Evolutionary conservation across 352 stramenopile genomes (phyloP).

Genomic region (Pythium guiyangense): DNA sequence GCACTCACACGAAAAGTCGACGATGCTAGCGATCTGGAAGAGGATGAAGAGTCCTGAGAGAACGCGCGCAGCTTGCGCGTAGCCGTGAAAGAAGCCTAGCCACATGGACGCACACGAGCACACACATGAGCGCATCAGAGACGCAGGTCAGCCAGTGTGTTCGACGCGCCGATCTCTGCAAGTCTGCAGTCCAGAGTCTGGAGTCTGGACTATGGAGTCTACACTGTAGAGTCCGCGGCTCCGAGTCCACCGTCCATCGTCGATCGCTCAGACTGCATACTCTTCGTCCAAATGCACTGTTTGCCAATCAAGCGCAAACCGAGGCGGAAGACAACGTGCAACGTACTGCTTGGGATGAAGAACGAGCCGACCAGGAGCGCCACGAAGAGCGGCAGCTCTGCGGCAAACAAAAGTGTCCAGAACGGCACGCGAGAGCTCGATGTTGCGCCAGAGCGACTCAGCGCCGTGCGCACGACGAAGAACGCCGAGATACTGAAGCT

Average conservation of each 20-base stretch:
- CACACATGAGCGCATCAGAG: too few relatives aligned
- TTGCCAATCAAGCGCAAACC: too few relatives aligned
- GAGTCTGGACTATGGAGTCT: too few relatives aligned
- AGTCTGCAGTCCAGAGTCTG: not conserved
- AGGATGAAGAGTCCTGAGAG: constrained; percentile 69
- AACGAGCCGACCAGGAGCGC: constrained; percentile 60
- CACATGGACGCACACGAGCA: not conserved
- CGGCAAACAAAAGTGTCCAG: constrained; percentile 20
- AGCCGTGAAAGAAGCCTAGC: constrained; percentile 63
- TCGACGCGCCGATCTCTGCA: not conserved
- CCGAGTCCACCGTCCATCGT: too few relatives aligned
- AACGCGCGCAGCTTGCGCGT: constrained; percentile 47
- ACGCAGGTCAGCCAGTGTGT: not conserved
- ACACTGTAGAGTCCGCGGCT: too few relatives aligned
- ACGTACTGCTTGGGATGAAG: constrained; percentile 63
- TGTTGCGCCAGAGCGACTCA: constrained; percentile 37
- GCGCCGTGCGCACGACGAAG: constrained; percentile 39
- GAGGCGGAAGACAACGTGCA: not conserved
- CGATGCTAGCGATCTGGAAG: constrained; percentile 76
- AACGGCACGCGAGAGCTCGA: constrained; percentile 22
- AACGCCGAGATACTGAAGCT: constrained; percentile 61
- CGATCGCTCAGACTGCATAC: too few relatives aligned
- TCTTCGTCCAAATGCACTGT: too few relatives aligned
- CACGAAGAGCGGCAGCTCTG: constrained; percentile 47
- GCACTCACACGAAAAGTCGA: constrained; percentile 71